These are phyloP conservation scores for Venturia asperata DNA, from an alignment of 2,329 filamentous ascomycete genomes.

Conservation along the genomic window DNA sequence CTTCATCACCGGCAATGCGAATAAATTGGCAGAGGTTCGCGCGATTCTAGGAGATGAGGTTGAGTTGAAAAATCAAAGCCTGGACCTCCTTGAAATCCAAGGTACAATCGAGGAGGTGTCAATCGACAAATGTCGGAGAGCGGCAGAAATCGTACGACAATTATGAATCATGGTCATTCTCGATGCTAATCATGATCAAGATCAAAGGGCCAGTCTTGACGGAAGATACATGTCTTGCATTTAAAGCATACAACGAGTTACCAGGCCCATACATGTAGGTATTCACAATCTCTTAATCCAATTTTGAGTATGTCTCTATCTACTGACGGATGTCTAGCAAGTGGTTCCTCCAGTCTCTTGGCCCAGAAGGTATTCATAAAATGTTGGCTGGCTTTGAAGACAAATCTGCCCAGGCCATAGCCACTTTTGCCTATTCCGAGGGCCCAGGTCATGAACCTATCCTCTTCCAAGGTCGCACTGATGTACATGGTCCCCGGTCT, in stretches of 20 bases:
- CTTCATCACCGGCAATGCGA: slow-evolving; percentile 95
- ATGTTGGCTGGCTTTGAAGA: slow-evolving; percentile 82
- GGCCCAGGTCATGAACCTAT: slow-evolving; percentile 79
- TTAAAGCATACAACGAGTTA: slow-evolving; percentile 80
- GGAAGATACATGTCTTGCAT: slow-evolving; percentile 93
- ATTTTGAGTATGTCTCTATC: neutral
- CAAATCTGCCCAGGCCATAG: slow-evolving; percentile 87
- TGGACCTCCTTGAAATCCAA: slow-evolving; percentile 86
- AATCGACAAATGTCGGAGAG: slow-evolving; percentile 73
- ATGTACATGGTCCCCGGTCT: slow-evolving; percentile 45
- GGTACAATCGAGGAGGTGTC: slow-evolving; percentile 90
- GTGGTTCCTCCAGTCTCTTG: slow-evolving; percentile 81
- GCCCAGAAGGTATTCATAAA: slow-evolving; percentile 81
- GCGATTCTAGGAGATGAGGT: slow-evolving; percentile 72
- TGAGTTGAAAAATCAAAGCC: slow-evolving; percentile 61
- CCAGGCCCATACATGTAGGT: slow-evolving; percentile 92
- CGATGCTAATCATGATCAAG: slow-evolving; percentile 53
- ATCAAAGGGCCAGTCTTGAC: slow-evolving; percentile 82
- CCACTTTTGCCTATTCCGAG: slow-evolving; percentile 86
- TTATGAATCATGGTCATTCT: slow-evolving; percentile 13
- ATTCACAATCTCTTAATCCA: neutral
- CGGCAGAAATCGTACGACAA: slow-evolving; percentile 62
- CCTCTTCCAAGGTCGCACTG: slow-evolving; percentile 84
- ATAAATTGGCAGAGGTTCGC: slow-evolving; percentile 86
- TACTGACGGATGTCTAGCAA: slow-evolving; percentile 53